Evolutionary conservation across 257 asterid genomes (phyloP).

Genomic region (Prunella vulgaris): DNA sequence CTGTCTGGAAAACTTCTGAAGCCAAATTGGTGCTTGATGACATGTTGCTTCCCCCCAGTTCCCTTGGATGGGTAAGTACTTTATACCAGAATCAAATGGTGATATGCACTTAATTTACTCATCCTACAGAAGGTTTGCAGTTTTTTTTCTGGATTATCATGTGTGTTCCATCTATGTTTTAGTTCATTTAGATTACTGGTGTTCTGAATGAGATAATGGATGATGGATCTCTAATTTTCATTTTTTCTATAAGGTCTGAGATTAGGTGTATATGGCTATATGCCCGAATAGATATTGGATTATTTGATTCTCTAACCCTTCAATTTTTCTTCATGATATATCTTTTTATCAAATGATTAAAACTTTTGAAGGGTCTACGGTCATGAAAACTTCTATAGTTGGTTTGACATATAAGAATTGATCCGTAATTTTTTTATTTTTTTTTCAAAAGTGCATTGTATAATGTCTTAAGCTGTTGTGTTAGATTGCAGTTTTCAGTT

Average conservation of each 20-base stretch:
- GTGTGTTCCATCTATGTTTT: background rate
- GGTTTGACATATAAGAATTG: background rate
- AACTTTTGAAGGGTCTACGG: background rate
- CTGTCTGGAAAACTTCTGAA: conserved; percentile 77
- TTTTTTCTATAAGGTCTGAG: conserved; percentile 6
- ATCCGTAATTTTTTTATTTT: background rate
- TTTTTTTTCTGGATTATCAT: conserved; percentile 5
- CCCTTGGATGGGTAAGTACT: conserved; percentile 90
- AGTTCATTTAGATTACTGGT: conserved; percentile 3
- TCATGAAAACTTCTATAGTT: background rate
- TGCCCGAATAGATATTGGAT: conserved; percentile 3
- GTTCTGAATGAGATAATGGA: background rate
- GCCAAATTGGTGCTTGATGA: conserved; percentile 93
- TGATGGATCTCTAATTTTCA: background rate
- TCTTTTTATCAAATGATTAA: background rate
- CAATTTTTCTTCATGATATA: background rate
- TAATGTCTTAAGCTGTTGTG: background rate
- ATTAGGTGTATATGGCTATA: background rate
- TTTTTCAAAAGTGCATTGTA: background rate
- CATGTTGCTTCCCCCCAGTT: conserved; percentile 89
- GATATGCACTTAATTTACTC: background rate
- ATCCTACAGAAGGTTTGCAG: background rate
- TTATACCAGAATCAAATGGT: conserved; percentile 3
- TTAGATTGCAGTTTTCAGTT: background rate
- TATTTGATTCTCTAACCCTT: conserved; percentile 3